phyloP scores from a whole-genome alignment of 495 filamentous ascomycete species.

The Penicillium atrosanguineum region DNA sequence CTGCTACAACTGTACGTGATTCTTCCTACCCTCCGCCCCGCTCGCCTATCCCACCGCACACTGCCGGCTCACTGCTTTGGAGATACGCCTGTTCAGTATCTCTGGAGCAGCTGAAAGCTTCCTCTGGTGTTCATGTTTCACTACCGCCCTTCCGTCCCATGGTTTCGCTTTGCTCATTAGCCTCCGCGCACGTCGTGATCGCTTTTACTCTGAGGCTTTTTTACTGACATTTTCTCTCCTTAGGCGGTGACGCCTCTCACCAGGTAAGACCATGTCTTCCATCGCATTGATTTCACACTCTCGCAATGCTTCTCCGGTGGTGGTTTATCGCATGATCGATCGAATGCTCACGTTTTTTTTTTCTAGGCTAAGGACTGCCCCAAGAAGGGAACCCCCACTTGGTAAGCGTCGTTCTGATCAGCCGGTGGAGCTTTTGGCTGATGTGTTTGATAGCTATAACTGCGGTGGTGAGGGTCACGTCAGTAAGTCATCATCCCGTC shows the following conservation, averaged over 20 bases:
- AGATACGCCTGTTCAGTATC: not conserved
- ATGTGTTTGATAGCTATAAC: slow-evolving; percentile 59
- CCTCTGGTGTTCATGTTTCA: not conserved
- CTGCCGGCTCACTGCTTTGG: slow-evolving; percentile 4
- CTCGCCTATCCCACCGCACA: slow-evolving; percentile 17
- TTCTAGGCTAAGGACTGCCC: slow-evolving; percentile 86
- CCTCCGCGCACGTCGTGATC: not conserved
- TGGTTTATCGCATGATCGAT: not conserved
- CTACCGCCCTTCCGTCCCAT: not conserved
- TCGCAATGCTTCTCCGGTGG: not conserved
- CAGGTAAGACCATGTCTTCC: slow-evolving; percentile 48
- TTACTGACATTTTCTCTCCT: slow-evolving; percentile 25
- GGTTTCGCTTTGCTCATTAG: not conserved
- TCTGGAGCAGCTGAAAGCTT: not conserved
- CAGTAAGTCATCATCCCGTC: slow-evolving; percentile 53
- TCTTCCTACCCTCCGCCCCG: slow-evolving; percentile 1
- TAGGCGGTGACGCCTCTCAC: slow-evolving; percentile 75
- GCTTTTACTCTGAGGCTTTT: slow-evolving; percentile 4
- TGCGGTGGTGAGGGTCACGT: slow-evolving; percentile 88
- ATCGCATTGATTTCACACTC: not conserved
- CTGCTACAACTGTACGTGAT: slow-evolving; percentile 78
- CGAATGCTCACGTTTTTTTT: not conserved
- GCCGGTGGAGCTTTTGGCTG: slow-evolving; percentile 20
- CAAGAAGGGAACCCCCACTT: slow-evolving; percentile 87
- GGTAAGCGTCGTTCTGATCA: slow-evolving; percentile 50